These are phyloP conservation scores for Myxozyma kluyveri DNA, from an alignment of 805 yeast genomes.

Conservation along the genomic window DNA sequence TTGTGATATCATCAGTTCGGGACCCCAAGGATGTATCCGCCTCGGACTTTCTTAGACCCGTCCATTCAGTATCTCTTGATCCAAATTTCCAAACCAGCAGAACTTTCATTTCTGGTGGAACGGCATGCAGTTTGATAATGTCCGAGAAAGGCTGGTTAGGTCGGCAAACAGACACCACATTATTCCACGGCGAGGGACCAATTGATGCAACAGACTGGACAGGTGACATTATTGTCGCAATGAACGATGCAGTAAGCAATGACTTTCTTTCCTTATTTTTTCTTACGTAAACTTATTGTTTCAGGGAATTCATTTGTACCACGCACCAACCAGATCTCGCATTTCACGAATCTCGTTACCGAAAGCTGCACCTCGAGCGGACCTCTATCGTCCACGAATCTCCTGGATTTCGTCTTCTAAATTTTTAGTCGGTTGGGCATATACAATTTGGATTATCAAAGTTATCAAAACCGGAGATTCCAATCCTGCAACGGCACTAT, in stretches of 20 bases:
- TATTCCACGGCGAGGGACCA: slow-evolving; percentile 65
- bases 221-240: slow-evolving; percentile 72
- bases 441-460: slow-evolving; percentile 67
- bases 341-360: slow-evolving; percentile 60
- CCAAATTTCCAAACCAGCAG: slow-evolving; percentile 60
- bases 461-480: slow-evolving; percentile 23
- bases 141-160: slow-evolving; percentile 88
- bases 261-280: slow-evolving; percentile 33
- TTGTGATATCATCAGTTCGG: slow-evolving; percentile 64
- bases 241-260: slow-evolving; percentile 72
- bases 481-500: slow-evolving; percentile 2
- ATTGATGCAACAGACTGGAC: slow-evolving; percentile 64
- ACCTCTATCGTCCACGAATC: slow-evolving; percentile 78
- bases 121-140: slow-evolving; percentile 73
- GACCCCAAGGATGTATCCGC: slow-evolving; percentile 66
- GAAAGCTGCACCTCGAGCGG: slow-evolving; percentile 58
- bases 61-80: slow-evolving; percentile 81
- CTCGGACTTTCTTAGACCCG: slow-evolving; percentile 80
- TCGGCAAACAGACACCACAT: slow-evolving; percentile 61
- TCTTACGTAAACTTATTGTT: not conserved
- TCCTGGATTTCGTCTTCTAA: slow-evolving; percentile 63
- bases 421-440: slow-evolving; percentile 78
- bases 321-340: slow-evolving; percentile 49
- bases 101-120: slow-evolving; percentile 83
- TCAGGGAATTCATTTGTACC: slow-evolving; percentile 46